Conservation (phyloP, 2,329 filamentous ascomycete genomes). For the Sarocladium kiliense region DNA sequence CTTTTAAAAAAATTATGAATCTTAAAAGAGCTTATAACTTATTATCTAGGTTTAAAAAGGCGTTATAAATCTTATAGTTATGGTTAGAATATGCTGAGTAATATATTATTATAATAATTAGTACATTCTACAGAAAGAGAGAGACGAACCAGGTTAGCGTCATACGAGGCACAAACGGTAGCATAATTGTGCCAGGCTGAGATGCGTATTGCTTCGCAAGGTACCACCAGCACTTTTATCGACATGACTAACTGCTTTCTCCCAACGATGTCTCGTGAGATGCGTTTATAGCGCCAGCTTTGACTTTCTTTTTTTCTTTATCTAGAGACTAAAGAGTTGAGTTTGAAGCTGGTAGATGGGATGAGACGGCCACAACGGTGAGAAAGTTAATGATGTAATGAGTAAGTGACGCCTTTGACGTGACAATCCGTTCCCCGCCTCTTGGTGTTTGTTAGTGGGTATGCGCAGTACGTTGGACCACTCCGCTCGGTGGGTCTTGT, state of each 20-base stretch:
- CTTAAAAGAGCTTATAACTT: no score
- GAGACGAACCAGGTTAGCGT: no score
- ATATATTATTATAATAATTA: no score
- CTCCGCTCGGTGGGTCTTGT: not conserved
- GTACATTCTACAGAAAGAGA: no score
- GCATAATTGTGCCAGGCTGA: slow-evolving; percentile 40
- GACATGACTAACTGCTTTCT: slow-evolving; percentile 21
- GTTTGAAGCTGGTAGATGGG: not conserved
- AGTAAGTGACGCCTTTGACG: not conserved
- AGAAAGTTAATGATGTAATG: not conserved
- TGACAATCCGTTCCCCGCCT: not conserved
- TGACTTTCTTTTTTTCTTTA: no score
- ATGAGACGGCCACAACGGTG: not conserved
- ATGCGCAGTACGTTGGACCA: not conserved
- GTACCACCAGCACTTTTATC: slow-evolving; percentile 54
- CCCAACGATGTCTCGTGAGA: not conserved
- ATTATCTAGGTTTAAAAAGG: no score
- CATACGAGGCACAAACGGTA: no score
- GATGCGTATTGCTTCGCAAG: slow-evolving; percentile 54
- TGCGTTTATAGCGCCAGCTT: no score
- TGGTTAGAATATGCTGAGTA: no score
- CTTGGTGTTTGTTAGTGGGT: not conserved
- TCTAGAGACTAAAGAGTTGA: not conserved
- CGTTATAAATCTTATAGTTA: no score
- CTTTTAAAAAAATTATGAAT: no score